Evolutionary conservation across 2,329 filamentous ascomycete species (phyloP), one percentile per base, ranked within the genome.

Genomic region (Magnaporthales sp.): DNA sequence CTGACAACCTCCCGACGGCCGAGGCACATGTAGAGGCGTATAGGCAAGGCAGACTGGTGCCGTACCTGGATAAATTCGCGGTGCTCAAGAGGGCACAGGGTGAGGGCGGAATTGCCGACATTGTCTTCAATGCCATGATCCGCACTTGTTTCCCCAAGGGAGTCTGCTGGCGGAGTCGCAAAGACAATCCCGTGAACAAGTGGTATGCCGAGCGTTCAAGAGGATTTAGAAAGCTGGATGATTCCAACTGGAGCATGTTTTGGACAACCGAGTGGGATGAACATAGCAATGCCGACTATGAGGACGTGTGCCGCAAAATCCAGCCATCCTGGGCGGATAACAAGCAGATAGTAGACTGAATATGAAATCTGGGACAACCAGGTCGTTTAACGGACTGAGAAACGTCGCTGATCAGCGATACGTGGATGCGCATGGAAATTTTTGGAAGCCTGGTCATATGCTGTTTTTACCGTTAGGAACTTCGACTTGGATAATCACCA

Each of bases 41-140:
- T 67, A 78, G 81, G 22, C 82, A 83, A 46, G 83, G 83, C 1
- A 85, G 91, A 10, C 85, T 92, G 70, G 91, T 99, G 0, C 95
- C 95, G 0, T 99, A 99, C 75, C 84, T 99, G 31, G 95, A 99
- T 78, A 99, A 99, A 76, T 98, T 99, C 74, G 95, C 95, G 0
- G 95, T 99, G 0, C 82, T 97, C 19, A 94, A 91, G 71, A 89
- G 88, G 68, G 91, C 89, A 13, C 95, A 99, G 76, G 95, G 95
- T 0, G 91, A 91, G 0, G 92, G 92, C 1, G 94, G 95, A 3
- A 93, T 98, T 3, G 94, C 95, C 1, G 95, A 99, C 74, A 90
- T 98, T 54, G 91, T 99, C 8, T 99, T 98, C 79, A 97, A 96
- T 69, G 90, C 93, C 38, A 96, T 99, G 91, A 92, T 97, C 5